A percentile compares a stretch with the other conserved stretches of the same genome.
Evolutionary conservation across 306 rosid genomes (phyloP).

Genomic region (Hippophae tibetana): DNA sequence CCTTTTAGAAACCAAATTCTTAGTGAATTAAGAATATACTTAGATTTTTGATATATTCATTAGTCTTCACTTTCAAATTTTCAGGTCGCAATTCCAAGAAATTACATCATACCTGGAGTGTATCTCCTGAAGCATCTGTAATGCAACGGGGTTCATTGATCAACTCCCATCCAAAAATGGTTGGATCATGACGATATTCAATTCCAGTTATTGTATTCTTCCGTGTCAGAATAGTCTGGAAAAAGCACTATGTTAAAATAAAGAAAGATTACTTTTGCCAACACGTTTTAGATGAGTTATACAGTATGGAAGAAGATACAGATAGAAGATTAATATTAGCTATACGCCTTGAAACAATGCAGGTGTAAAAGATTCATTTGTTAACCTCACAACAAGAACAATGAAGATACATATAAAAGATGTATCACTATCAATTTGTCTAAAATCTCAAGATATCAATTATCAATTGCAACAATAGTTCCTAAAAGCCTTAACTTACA

Average conservation of each 20-base stretch:
- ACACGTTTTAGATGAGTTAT: not conserved
- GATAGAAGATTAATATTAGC: not conserved
- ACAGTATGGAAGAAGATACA: not conserved
- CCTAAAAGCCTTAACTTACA: too few species aligned
- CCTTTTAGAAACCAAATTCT: not conserved
- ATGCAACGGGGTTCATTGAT: conserved; percentile 20
- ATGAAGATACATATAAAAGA: too few species aligned
- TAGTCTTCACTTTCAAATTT: not conserved
- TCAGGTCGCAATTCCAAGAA: not conserved
- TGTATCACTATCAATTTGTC: too few species aligned
- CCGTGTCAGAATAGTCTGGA: conserved; percentile 14
- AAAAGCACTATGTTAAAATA: not conserved
- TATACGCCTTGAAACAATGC: too few species aligned
- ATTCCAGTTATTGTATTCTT: conserved; percentile 16
- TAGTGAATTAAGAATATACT: not conserved
- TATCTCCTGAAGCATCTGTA: conserved; percentile 10
- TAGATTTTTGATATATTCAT: not conserved
- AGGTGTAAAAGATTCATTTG: too few species aligned
- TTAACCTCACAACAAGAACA: too few species aligned
- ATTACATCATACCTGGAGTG: conserved; percentile 9
- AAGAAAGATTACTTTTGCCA: not conserved
- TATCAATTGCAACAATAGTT: too few species aligned
- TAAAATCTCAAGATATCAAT: too few species aligned
- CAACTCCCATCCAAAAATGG: conserved; percentile 20
- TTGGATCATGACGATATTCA: conserved; percentile 10